Percentiles rank a stretch among this genome's conserved stretches.
phyloP scores from a whole-genome alignment of 1,284 basidiomycete genomes.

The Ganoderma lingzhi region DNA sequence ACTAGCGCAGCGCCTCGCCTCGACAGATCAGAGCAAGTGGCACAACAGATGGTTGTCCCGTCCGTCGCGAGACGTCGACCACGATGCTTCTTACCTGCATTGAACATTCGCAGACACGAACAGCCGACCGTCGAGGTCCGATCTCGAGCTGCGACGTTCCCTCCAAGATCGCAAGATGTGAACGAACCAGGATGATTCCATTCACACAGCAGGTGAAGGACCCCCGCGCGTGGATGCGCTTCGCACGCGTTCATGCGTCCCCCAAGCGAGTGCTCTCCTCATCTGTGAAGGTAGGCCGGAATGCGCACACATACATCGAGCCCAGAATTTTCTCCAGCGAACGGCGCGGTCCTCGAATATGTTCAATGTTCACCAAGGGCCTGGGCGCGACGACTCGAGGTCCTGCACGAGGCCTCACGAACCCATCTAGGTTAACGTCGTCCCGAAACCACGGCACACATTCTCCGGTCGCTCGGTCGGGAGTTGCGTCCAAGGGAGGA shows the following conservation, averaged over 20 bases:
- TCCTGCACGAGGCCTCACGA: neutral
- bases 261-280: neutral
- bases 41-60: slow-evolving; percentile 1
- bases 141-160: slow-evolving; percentile 1
- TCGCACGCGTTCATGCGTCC: neutral
- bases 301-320: neutral
- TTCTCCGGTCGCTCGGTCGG: neutral
- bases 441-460: neutral
- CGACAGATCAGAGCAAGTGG: neutral
- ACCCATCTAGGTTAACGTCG: neutral
- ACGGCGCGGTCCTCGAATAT: neutral
- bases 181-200: neutral
- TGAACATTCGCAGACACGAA: neutral
- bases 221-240: neutral
- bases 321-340: neutral
- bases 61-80: neutral
- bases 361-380: neutral
- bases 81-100: neutral
- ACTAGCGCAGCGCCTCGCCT: neutral
- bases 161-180: neutral
- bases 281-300: neutral
- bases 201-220: neutral
- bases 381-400: neutral
- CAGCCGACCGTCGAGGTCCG: neutral
- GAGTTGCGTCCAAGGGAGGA: neutral